Evolutionary conservation across 2,329 filamentous ascomycete species (phyloP).

Genomic region (Drechslerella dactyloides): DNA sequence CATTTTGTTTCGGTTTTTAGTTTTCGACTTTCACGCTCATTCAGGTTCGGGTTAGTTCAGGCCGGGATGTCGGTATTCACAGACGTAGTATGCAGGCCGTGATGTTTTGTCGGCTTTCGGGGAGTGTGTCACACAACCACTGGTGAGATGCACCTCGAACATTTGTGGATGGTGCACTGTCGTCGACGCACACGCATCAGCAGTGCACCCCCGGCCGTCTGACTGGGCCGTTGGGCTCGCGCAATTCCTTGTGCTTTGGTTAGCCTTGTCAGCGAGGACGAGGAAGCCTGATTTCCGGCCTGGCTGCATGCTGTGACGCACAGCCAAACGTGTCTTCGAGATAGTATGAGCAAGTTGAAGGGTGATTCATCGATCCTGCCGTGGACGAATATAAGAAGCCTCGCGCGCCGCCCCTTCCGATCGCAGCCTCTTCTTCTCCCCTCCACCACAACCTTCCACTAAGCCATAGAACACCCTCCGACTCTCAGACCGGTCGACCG

Average conservation of each 20-base stretch:
- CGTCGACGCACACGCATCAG: no score
- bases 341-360: slow-evolving; percentile 11
- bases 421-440: background rate
- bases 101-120: background rate
- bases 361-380: slow-evolving; percentile 17
- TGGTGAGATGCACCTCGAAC: slow-evolving; percentile 15
- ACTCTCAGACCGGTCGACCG: background rate
- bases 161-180: background rate
- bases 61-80: background rate
- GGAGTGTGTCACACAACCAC: slow-evolving; percentile 31
- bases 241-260: no score
- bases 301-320: slow-evolving; percentile 37
- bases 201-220: slow-evolving; percentile 8
- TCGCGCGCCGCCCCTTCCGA: background rate
- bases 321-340: slow-evolving; percentile 15
- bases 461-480: background rate
- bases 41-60: background rate
- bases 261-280: background rate
- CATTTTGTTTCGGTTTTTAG: no score
- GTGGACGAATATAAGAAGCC: slow-evolving; percentile 29
- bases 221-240: background rate
- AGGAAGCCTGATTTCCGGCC: background rate
- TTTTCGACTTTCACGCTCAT: no score
- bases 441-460: background rate
- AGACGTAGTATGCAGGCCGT: background rate